Base-by-base conservation (phyloP, 768 basidiomycete genomes). In the Terana coerulea region DNA sequence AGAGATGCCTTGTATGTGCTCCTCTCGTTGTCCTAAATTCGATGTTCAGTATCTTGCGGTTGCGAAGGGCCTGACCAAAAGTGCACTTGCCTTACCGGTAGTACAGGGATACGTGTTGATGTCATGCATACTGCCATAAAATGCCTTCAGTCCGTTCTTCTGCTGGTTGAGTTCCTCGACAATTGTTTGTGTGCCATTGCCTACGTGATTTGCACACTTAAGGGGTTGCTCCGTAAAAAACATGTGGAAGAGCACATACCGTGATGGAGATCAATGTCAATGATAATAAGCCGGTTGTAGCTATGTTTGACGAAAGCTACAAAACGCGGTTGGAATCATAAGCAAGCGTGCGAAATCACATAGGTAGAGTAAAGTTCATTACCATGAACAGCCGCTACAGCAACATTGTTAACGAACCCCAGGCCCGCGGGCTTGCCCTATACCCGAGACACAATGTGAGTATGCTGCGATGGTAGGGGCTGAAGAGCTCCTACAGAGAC, bases 331-430 rank as follows among this genome's bases (percentile, higher is more conserved):
- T 19, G 15, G 25, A 26, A 15, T 51, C 24, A n/a, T 51, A 10
- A 47, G 3, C 5, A 28, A 7, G 33, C 25, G 4, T 7, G 11
- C 0, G 24, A 9, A 9, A 9, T 19, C 8, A 14, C 12, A 21
- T 8, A 2, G 3, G 2, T 19, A 7, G 24, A 29, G 37, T 26
- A 21, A 11, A 5, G 7, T 48, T 6, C 51, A 75, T 30, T 59
- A 93, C 93, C 94, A 64, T 98, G 91, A 15, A 91, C 91, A 29
- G 93, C 92, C 0, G 78, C 94, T 3, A 98, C 78, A 0, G 87
- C 85, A 0, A 95, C 87, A 61, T 98, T 98, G 58, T 98, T 98
- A 22, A 97, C 78, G 59, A 95, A 97, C 67, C 95, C 97, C 65
- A 98, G 98, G 0, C 95, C 95, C 8, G 83, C 85, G 0, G 95